Conservation (phyloP, 2,329 filamentous ascomycete species). For the Ascochyta rabiei region DNA sequence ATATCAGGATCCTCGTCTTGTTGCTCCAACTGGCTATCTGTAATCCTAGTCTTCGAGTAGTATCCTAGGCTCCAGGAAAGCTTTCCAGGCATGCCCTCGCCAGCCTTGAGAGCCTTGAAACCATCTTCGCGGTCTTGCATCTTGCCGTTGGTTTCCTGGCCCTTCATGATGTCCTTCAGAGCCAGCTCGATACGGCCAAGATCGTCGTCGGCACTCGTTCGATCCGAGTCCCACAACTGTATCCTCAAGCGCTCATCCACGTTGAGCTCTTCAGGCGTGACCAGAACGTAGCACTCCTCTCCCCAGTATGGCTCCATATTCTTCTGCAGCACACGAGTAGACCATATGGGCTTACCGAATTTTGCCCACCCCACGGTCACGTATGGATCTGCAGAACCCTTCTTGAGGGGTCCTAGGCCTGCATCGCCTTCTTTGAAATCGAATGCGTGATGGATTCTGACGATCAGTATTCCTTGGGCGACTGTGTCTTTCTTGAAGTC, state of each 20-base stretch:
- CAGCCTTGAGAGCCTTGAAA: constrained; percentile 68
- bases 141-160: constrained; percentile 63
- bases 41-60: constrained; percentile 70
- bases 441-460: constrained; percentile 69
- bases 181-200: constrained; percentile 74
- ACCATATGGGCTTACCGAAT: constrained; percentile 72
- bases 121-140: constrained; percentile 69
- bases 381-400: constrained; percentile 71
- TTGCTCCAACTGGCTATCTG: constrained; percentile 64
- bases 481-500: constrained; percentile 79
- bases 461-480: constrained; percentile 67
- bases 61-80: constrained; percentile 74
- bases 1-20: constrained; percentile 67
- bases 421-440: constrained; percentile 75
- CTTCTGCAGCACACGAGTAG: constrained; percentile 67
- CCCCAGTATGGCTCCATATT: constrained; percentile 75
- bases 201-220: constrained; percentile 74
- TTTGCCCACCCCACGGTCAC: constrained; percentile 78
- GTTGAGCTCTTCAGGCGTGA: constrained; percentile 73
- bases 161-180: constrained; percentile 68
- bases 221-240: constrained; percentile 78
- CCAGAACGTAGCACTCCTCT: constrained; percentile 71
- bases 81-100: constrained; percentile 71
- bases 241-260: constrained; percentile 72
- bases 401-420: constrained; percentile 63